Conservation (phyloP, 371 early-diverging fungal genomes). For the Neoconidiobolus thromboides region DNA sequence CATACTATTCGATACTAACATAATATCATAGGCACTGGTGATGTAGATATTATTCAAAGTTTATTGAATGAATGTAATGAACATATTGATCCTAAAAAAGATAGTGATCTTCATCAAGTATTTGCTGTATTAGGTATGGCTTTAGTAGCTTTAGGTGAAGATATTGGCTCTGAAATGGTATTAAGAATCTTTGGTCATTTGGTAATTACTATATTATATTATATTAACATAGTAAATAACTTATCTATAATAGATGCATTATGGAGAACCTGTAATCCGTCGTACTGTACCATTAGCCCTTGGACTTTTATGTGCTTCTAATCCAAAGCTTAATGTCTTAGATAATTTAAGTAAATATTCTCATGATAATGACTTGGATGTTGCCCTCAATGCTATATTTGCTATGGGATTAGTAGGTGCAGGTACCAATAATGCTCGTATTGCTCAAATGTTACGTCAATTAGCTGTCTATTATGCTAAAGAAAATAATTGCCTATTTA, state of each 20-base stretch:
- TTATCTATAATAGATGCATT: conserved; percentile 65
- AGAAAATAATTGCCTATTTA: conserved; percentile 77
- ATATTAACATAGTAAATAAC: neutral
- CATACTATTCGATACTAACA: neutral
- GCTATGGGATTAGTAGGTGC: conserved; percentile 98
- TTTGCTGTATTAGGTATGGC: conserved; percentile 94
- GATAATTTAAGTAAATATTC: conserved; percentile 93
- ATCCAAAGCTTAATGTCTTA: conserved; percentile 76
- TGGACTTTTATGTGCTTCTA: conserved; percentile 88
- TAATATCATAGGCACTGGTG: conserved; percentile 43
- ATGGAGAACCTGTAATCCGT: conserved; percentile 88
- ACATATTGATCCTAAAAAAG: conserved; percentile 72
- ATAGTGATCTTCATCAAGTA: conserved; percentile 67
- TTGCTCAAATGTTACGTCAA: conserved; percentile 93
- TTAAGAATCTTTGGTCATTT: conserved; percentile 86
- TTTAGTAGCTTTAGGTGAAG: conserved; percentile 91
- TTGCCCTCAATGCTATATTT: conserved; percentile 90
- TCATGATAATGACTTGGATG: conserved; percentile 88
- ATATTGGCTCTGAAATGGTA: conserved; percentile 90
- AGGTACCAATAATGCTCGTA: conserved; percentile 97
- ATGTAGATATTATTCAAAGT: conserved; percentile 88
- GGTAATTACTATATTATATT: conserved; percentile 17
- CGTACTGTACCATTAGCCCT: conserved; percentile 88
- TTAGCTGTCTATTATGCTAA: conserved; percentile 94
- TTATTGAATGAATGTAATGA: conserved; percentile 90